Base-by-base conservation (phyloP, 306 rosid species). In the Dicorynia guianensis region DNA sequence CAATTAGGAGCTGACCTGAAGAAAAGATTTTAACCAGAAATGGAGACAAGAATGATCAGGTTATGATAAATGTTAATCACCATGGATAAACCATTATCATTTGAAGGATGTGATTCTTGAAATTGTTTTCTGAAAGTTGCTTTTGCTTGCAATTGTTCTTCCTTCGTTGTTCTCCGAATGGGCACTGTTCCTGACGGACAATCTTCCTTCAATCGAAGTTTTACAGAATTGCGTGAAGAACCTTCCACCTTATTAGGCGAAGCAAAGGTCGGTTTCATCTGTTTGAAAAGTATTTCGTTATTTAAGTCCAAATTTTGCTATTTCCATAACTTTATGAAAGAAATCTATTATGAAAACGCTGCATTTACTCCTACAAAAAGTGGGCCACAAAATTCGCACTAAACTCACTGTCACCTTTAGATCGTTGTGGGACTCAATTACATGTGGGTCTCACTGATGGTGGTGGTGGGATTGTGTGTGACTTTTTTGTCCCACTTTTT, bases 141-240 rank as follows among this genome's bases (percentile, higher is more conserved):
- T 13, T 71, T 14, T 5, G 67, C 66, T 57, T 1, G 25, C 5
- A 9, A 43, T 5, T 13, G 4, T 56, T 71, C 55, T 20, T 71
- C 56, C 76, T 56, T 42, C 14, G 76, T 56, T 30, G 34, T 43
- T 43, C 76, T 71, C 15, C 56, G 33, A 12, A 71, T 71, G n/a
- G 76, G 76, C 34, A 71, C 67, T 7, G 76, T 56, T 71, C 76
- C 67, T 43, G 11, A 6, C 1, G 67, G 67, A 71, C 76, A 71
- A 25, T 4, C 54, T 4, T 20, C 7, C 43, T 57, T 57, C 42
- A 56, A 71, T 14, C 66, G 67, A 20, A 2, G n/a, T 35, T 11
- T 34, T 49, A 35, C 11, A 5, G 46, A n/a, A 20, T 33, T 71
- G 55, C 55, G 48, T 54, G 65, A 9, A 3, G 13, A 54, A 42